phyloP scores from a whole-genome alignment of 73 alveolate species.

The Paramecium tetraurelia region DNA sequence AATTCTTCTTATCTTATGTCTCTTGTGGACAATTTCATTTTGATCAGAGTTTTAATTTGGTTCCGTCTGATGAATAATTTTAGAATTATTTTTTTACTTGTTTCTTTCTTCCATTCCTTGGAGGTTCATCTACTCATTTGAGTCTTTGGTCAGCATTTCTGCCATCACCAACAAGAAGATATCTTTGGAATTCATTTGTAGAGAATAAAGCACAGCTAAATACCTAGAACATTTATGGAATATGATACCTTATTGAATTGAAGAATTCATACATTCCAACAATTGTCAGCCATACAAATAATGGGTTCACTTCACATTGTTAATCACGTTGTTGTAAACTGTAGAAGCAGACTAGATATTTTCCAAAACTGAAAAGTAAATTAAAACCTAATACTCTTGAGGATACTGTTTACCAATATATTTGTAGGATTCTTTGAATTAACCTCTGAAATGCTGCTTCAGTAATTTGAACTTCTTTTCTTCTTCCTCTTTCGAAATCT shows the following conservation, averaged over 20 bases:
- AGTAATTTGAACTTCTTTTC: not conserved
- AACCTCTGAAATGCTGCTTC: not conserved
- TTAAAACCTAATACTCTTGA: not conserved
- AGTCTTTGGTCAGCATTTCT: not conserved
- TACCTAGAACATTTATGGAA: not conserved
- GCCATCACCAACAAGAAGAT: not conserved
- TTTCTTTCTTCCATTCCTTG: not conserved
- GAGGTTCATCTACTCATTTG: not conserved
- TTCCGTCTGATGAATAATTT: not conserved
- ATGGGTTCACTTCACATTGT: not conserved
- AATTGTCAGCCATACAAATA: not conserved
- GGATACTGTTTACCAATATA: not conserved
- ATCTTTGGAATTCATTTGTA: not conserved
- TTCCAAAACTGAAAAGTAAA: conserved; percentile 12
- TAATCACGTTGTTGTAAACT: not conserved
- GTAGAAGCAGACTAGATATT: not conserved
- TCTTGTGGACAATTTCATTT: not conserved
- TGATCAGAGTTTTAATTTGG: not conserved
- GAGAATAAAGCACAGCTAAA: not conserved
- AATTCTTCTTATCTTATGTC: not conserved
- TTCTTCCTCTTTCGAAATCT: not conserved
- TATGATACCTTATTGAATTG: not conserved
- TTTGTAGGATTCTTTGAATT: not conserved
- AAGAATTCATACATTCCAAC: conserved; percentile 23
- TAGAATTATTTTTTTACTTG: not conserved